phyloP scores from a whole-genome alignment of 1,139 yeast genomes.

The Spencermartinsiella ligniputridi region DNA sequence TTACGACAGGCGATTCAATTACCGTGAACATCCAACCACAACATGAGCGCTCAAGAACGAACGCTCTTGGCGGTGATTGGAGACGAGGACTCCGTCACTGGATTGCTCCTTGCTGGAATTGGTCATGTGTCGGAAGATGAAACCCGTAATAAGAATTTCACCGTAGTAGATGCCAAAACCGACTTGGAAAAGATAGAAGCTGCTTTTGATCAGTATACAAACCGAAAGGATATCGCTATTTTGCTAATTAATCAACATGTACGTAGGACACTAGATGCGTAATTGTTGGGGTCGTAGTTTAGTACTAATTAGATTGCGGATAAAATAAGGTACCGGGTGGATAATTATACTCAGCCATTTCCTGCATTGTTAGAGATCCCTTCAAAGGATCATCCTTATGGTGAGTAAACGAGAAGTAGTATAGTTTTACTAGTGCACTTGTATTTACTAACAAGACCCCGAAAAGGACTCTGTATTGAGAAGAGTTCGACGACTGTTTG shows the following conservation, averaged over 20 bases:
- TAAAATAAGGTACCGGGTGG: constrained; percentile 76
- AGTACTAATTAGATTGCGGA: constrained; percentile 56
- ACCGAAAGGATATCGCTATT: constrained; percentile 88
- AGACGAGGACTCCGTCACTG: constrained; percentile 96
- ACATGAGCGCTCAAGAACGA: constrained; percentile 41
- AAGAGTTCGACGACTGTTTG: constrained; percentile 90
- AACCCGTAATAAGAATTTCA: constrained; percentile 69
- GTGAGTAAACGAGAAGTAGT: constrained; percentile 17
- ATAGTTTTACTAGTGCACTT: neutral
- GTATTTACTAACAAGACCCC: constrained; percentile 49
- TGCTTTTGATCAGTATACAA: constrained; percentile 72
- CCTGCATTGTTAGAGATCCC: constrained; percentile 98
- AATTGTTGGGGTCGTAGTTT: neutral
- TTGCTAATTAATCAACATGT: constrained; percentile 85
- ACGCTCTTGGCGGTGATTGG: constrained; percentile 87
- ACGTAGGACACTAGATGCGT: constrained; percentile 1
- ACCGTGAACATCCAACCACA: too few relatives aligned
- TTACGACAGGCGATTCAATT: neutral
- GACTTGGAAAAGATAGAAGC: constrained; percentile 68
- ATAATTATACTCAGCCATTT: constrained; percentile 81
- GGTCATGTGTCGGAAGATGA: constrained; percentile 73
- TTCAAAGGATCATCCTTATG: constrained; percentile 95
- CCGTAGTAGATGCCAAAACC: constrained; percentile 78
- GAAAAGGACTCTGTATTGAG: constrained; percentile 94
- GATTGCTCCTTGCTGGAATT: constrained; percentile 89